Evolutionary conservation across 306 rosid species (phyloP), one percentile per base, ranked within the genome.

Genomic region (Fagus crenata): DNA sequence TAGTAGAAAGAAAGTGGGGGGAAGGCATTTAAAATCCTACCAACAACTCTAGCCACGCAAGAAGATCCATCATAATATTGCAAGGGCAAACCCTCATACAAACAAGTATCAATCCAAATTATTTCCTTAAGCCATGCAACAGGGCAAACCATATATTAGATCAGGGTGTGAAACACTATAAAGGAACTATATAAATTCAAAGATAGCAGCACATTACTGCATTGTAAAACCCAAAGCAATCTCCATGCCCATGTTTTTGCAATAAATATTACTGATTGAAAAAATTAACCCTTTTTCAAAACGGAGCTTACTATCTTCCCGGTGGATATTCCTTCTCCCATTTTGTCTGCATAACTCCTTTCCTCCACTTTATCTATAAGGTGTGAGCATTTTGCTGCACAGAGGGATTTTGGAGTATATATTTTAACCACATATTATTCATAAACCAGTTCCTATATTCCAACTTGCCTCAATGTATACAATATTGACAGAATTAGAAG

Each of bases 331-430:
- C 32, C 61, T 22, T 46, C 11, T 61, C 8, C 41, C 68, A 7
- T 8, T 4, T 33, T 33, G 14, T 61, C 68, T 60, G 37, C 61
- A 64, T 3, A 53, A 36, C 75, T 40, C 77, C 56, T 12, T 55
- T 74, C 63, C 69, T 69, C 61, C 79, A 61, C 72, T 70, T 14
- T 40, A 22, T 75, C 59, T 60, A 60, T 68, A 73, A 28, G 31
- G 37, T 42, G 70, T 51, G 82, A 65, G 67, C 70, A 36, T 65
- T 22, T 72, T 40, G 55, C 71, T 14, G 65, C 0, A 41, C 64
- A 68, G 11, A 13, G 41, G 37, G 55, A 75, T 6, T 63, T 61
- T 58, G 71, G 32, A 53, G 41, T 31, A 46, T 68, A 17, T 32
- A 7, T 58, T 67, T 49, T 49, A 73, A 68, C 56, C 35, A 7